Evolutionary conservation across 495 filamentous ascomycete genomes (phyloP), one percentile per base, ranked within the genome.

Genomic region (Penicillium ucsense): DNA sequence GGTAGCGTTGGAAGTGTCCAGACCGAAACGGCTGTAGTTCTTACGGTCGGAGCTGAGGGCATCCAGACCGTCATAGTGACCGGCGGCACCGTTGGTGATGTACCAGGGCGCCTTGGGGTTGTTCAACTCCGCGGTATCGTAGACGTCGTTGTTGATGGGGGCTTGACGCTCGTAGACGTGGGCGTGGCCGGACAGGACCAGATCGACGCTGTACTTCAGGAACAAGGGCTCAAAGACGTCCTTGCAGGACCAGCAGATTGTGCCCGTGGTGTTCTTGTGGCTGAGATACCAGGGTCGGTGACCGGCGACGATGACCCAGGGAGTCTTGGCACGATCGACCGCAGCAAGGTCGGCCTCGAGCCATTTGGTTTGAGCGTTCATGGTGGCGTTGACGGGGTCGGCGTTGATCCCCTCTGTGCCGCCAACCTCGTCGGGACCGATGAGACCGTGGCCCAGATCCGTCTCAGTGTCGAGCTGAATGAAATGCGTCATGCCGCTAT

Each of bases 401-500:
- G 36, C 28, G 42, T 50, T 37, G 37, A 41, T 41, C 20, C 43
- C 48, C 38, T 50, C 48, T 3, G 42, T n/a, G 5, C 36, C 31
- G 3, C 48, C 48, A 27, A 38, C 34, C 28, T 45, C 43, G 32
- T 50, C 48, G 28, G 31, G 31, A 4, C 36, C 48, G 20, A 50
- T 37, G 6, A 50, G 12, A 4, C 48, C 48, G 32, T 50, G 30
- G 27, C 48, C 48, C 9, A 50, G 31, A 31, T 50, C 72, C 37
- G 74, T 76, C 47, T 77, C 72, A 3, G 66, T 73, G 60, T 76
- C 58, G 46, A 76, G 52, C 57, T 66, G 65, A 43, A 71, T 52
- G 46, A 68, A 67, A 55, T 79, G 75, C n/a, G 66, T 60, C 61
- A 76, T 68, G 38, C 75, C 75, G 60, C 74, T 70, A 54, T 79